Conservation (phyloP, 78 protist genomes). For the Dictyostelium brefeldianum region DNA sequence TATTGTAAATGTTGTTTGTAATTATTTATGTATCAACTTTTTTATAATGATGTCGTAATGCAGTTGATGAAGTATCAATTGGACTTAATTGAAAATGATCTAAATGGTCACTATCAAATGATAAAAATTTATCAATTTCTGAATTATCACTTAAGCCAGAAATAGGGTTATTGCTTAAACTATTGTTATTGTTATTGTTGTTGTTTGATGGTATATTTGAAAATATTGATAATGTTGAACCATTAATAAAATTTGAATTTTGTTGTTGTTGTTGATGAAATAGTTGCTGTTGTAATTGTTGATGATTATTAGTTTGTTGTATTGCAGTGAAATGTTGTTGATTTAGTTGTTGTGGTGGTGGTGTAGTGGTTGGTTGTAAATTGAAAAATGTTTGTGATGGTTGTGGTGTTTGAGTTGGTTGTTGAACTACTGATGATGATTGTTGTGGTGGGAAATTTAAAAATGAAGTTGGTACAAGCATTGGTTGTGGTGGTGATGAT, state of each 20-base stretch:
- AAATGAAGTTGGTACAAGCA: background rate
- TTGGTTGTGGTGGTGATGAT: constrained; percentile 3
- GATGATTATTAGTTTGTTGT: too few relatives aligned
- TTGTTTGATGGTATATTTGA: background rate
- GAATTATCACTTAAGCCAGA: background rate
- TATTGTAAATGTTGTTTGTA: background rate
- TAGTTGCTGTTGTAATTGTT: background rate
- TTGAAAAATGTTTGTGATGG: background rate
- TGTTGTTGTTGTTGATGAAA: background rate
- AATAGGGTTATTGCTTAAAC: too few relatives aligned
- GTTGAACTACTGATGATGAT: background rate
- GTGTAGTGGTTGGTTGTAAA: background rate
- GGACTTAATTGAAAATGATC: constrained; percentile 20
- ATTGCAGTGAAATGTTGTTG: background rate
- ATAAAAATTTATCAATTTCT: constrained; percentile 7
- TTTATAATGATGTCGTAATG: background rate
- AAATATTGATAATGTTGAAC: background rate
- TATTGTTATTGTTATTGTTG: too few relatives aligned
- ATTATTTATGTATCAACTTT: background rate
- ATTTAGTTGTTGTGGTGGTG: background rate
- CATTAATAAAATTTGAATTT: constrained; percentile 5
- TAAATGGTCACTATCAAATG: constrained; percentile 6
- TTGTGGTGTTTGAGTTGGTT: background rate
- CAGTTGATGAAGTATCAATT: background rate
- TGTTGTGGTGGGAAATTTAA: background rate